These are phyloP conservation scores for Phyllosticta citribraziliensis DNA, from an alignment of 2,329 filamentous ascomycete genomes.

Conservation along the genomic window DNA sequence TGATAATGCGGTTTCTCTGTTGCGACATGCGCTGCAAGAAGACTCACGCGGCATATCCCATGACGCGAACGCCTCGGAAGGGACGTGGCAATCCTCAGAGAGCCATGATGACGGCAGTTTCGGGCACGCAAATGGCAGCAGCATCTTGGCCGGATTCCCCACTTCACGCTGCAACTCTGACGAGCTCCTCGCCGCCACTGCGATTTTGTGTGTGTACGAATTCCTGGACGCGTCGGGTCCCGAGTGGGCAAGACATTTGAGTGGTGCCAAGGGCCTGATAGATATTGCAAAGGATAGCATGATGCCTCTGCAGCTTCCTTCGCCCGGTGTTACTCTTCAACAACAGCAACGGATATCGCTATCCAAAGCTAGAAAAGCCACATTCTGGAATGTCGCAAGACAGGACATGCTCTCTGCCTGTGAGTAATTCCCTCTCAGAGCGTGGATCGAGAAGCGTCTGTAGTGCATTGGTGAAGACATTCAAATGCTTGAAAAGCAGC, in stretches of 20 bases:
- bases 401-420: slow-evolving; percentile 57
- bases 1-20: slow-evolving; percentile 45
- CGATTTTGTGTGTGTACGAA: slow-evolving; percentile 58
- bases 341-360: slow-evolving; percentile 19
- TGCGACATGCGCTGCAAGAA: slow-evolving; percentile 26
- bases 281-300: slow-evolving; percentile 44
- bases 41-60: slow-evolving; percentile 20
- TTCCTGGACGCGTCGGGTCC: slow-evolving; percentile 55
- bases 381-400: slow-evolving; percentile 58
- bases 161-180: slow-evolving; percentile 39
- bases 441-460: neutral
- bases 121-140: slow-evolving; percentile 29
- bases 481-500: too few relatives aligned
- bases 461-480: neutral
- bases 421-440: slow-evolving; percentile 20
- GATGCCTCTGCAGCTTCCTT: slow-evolving; percentile 35
- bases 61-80: slow-evolving; percentile 15
- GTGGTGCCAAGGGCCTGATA: slow-evolving; percentile 54
- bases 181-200: slow-evolving; percentile 54
- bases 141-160: slow-evolving; percentile 30
- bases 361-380: slow-evolving; percentile 47
- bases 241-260: slow-evolving; percentile 56
- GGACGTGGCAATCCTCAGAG: slow-evolving; percentile 10
- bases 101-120: slow-evolving; percentile 9
- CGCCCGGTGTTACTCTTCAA: slow-evolving; percentile 24